phyloP scores from a whole-genome alignment of 768 basidiomycete genomes.

The Tricholoma sp. region DNA sequence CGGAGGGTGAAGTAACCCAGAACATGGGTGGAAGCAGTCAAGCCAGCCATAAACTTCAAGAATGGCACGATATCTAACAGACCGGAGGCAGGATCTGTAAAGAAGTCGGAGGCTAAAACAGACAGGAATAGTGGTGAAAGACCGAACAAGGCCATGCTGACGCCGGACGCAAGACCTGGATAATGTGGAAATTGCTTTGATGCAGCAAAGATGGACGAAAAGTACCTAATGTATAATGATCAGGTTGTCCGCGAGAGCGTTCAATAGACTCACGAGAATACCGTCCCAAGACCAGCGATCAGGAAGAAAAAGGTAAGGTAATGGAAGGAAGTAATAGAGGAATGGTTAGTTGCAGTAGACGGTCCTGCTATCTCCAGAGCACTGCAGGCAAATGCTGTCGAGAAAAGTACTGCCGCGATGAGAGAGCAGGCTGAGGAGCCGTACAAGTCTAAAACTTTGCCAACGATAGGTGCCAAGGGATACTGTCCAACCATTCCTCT shows the following conservation, averaged over 20 bases:
- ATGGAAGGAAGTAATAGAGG: slow-evolving; percentile 43
- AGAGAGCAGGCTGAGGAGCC: slow-evolving; percentile 70
- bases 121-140: slow-evolving; percentile 76
- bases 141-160: slow-evolving; percentile 72
- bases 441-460: slow-evolving; percentile 60
- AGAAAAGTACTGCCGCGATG: slow-evolving; percentile 52
- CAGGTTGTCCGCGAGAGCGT: neutral
- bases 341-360: slow-evolving; percentile 29
- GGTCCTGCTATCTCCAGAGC: slow-evolving; percentile 50
- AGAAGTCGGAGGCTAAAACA: slow-evolving; percentile 54
- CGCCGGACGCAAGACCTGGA: slow-evolving; percentile 61
- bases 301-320: slow-evolving; percentile 55
- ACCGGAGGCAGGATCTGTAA: slow-evolving; percentile 42
- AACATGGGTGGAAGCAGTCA: slow-evolving; percentile 49
- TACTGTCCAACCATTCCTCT: slow-evolving; percentile 87
- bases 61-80: slow-evolving; percentile 42
- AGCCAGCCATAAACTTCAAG: slow-evolving; percentile 50
- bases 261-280: slow-evolving; percentile 56
- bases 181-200: slow-evolving; percentile 64
- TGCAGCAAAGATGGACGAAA: slow-evolving; percentile 72
- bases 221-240: slow-evolving; percentile 37
- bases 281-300: slow-evolving; percentile 61
- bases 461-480: slow-evolving; percentile 65
- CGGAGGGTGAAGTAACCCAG: slow-evolving; percentile 46
- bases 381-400: slow-evolving; percentile 57